Base-by-base conservation (phyloP, 768 basidiomycete genomes). In the Agrocybe praecox region DNA sequence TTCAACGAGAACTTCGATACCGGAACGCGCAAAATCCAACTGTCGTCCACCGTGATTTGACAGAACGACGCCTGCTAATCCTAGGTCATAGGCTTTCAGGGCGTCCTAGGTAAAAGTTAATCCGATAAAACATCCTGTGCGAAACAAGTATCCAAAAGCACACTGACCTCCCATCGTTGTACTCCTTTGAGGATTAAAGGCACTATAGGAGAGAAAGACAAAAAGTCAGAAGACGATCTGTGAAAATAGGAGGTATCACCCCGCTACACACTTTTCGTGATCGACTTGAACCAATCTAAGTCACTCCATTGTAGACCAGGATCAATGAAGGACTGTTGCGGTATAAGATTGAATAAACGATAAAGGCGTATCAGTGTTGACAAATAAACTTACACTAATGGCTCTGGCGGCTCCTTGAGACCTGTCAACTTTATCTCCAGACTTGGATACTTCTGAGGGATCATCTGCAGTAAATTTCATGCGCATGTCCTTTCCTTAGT, bases 331-430 rank as follows among this genome's bases (percentile, higher is more conserved):
- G 92, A 91, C 85, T 95, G 54, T 22, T 40, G 8, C 15, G 15
- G 6, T 18, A 24, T 47, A 10, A 24, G 7, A 52, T 0, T 59
- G 44, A 40, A 9, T 23, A 36, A 47, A 21, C 8, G 22, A 29
- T 46, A 33, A 36, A 18, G 26, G 57, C 18, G 18, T 23, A 29
- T 29, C 26, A n/a, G n/a, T n/a, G n/a, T n/a, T n/a, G n/a, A 9
- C 26, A 22, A 23, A 33, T 14, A 51, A 46, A 44, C 33, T 44
- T 33, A 69, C 87, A 55, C 72, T 90, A 65, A 98, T 98, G 10
- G 96, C 97, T 57, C 95, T 79, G 6, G 97, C 95, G 9, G 94
- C 96, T 33, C 96, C 97, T 68, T 97, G 92, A 44, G 90, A 87
- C 44, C 91, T 84, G 65, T 95, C 88, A 23, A 95, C 84, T 5